Evolutionary conservation across 257 asterid genomes (phyloP).

Genomic region (Ilex aquifolium): DNA sequence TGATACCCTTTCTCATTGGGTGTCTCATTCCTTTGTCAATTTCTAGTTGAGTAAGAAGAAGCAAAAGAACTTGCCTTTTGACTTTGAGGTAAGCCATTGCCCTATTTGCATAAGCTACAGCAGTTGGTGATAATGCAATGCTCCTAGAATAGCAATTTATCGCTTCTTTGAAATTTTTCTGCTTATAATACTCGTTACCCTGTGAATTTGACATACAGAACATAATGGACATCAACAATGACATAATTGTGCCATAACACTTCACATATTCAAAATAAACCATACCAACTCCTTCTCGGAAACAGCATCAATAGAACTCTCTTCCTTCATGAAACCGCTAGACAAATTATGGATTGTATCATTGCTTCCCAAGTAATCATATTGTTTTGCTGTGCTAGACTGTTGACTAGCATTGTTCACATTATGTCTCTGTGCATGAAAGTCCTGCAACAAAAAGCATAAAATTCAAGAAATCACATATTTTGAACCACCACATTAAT

Average conservation of each 20-base stretch:
- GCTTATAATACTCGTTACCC: constrained; percentile 90
- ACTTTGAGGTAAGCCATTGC: constrained; percentile 92
- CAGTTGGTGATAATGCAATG: constrained; percentile 91
- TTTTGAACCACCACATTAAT: background rate
- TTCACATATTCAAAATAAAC: constrained; percentile 1
- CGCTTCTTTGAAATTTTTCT: constrained; percentile 84
- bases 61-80: constrained; percentile 46
- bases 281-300: constrained; percentile 93
- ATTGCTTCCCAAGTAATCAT: constrained; percentile 46
- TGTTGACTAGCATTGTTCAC: constrained; percentile 17
- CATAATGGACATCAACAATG: constrained; percentile 9
- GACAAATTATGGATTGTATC: constrained; percentile 58
- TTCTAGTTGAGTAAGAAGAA: constrained; percentile 3
- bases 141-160: constrained; percentile 95
- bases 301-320: constrained; percentile 64
- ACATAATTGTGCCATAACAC: constrained; percentile 10
- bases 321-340: constrained; percentile 39
- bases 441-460: constrained; percentile 19
- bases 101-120: constrained; percentile 88
- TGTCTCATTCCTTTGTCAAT: constrained; percentile 5
- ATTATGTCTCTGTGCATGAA: constrained; percentile 28
- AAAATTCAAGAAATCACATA: background rate
- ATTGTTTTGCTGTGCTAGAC: constrained; percentile 25
- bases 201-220: constrained; percentile 18
- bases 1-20: no score